Evolutionary conservation across 306 rosid species (phyloP), one percentile per base, ranked within the genome.

Genomic region (Casuarina cunninghamiana): DNA sequence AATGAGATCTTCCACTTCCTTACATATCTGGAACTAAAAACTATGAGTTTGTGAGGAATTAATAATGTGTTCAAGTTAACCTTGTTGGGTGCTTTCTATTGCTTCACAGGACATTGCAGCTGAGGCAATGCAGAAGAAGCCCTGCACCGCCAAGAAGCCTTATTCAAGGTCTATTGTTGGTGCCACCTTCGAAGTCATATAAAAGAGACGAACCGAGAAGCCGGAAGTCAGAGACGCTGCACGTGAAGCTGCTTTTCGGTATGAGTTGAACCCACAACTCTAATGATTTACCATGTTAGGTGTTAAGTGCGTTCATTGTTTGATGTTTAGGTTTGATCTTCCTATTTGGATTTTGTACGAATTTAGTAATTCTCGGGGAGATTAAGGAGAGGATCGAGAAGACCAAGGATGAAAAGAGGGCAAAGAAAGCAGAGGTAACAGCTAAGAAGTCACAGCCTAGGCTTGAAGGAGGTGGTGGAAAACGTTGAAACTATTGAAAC

Each of bases 81-180:
- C 6, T 45, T 45, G 58, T 66, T 5, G 46, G 53, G 54, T 45
- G 53, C 26, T 45, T 69, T 10, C 19, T 71, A 9, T 37, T 69
- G 35, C 50, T 66, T 17, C n/a, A 63, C 16, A 86, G 89, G 89
- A 86, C 67, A 77, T 83, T 72, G 86, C 85, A 10, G 83, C 82
- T 19, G 89, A 83, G 12, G 50, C 87, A 37, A 85, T 77, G 79
- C 83, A 72, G 85, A 86, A 86, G 85, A 86, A 67, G 87, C 87
- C 85, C 19, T 80, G 87, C 0, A 2, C 79, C 55, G 44, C 66
- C 71, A 86, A 83, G 85, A 86, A 77, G 76, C 89, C 89, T 13
- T 86, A 86, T 46, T 83, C 89, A 6, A 82, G 89, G 81, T 83
- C 89, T 73, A 86, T 86, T 73, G 89, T 86, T 43, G 89, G 89